phyloP scores from a whole-genome alignment of 2,329 filamentous ascomycete genomes.

The Talaromyces funiculosus region DNA sequence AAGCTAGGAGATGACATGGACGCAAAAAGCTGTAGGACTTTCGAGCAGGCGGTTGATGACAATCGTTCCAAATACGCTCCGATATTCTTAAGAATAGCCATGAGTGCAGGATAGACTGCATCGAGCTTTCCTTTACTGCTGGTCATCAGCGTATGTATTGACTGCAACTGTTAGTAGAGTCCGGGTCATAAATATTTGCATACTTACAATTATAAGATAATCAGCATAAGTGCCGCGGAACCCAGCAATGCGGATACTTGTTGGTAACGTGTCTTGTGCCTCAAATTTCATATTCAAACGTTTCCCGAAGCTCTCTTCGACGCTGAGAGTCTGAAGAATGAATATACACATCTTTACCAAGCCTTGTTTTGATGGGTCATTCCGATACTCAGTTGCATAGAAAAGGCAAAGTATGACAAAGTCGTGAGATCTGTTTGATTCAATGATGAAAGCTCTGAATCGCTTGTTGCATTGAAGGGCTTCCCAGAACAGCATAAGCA shows the following conservation, averaged over 20 bases:
- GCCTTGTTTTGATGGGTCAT: slow-evolving; percentile 81
- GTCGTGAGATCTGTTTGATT: slow-evolving; percentile 87
- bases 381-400: slow-evolving; percentile 85
- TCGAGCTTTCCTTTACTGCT: slow-evolving; percentile 84
- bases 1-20: slow-evolving; percentile 94
- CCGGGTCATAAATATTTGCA: not conserved
- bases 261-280: slow-evolving; percentile 78
- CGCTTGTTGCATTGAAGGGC: slow-evolving; percentile 94
- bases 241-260: slow-evolving; percentile 70
- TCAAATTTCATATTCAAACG: slow-evolving; percentile 86
- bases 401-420: slow-evolving; percentile 87
- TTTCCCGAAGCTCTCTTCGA: slow-evolving; percentile 82
- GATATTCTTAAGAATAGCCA: slow-evolving; percentile 91
- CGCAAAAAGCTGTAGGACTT: slow-evolving; percentile 78
- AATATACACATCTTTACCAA: slow-evolving; percentile 97
- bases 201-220: slow-evolving; percentile 72
- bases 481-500: slow-evolving; percentile 97
- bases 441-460: slow-evolving; percentile 93
- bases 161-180: slow-evolving; percentile 48
- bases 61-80: slow-evolving; percentile 76
- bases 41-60: slow-evolving; percentile 68
- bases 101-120: slow-evolving; percentile 82
- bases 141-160: slow-evolving; percentile 86
- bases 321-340: slow-evolving; percentile 86
- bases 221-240: slow-evolving; percentile 91